Base-by-base conservation (phyloP, 1,284 basidiomycete genomes). In the Ceraceosorus guamensis region DNA sequence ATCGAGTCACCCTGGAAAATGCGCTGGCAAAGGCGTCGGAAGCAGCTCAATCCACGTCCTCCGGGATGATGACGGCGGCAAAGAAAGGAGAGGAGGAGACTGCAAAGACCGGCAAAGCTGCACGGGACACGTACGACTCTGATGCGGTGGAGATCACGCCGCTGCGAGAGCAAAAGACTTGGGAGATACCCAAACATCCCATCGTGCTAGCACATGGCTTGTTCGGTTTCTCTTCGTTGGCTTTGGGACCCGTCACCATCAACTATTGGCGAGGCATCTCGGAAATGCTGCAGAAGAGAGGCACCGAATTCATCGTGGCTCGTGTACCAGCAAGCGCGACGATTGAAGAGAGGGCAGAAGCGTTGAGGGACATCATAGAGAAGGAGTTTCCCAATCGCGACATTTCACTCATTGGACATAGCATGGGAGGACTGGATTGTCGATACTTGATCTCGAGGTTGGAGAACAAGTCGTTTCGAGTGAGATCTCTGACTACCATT, bases 381-480 rank as follows among this genome's bases (percentile, higher is more conserved):
- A 82, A 86, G 60, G 82, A 82, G 14, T 92, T 88, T 77, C 84
- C 87, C 0, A 35, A 32, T 6, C 81, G 85, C 46, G 83, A 83
- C 52, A 85, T 96, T 24, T 93, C 96, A 76, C 82, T 97, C 48
- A 87, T 95, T 51, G 90, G 87, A n/a, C 91, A 95, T 73, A 88
- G 86, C 68, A 95, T 93, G 91, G 91, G 92, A 24, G 92, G 92
- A 6, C 81, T 96, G 13, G 92, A 96, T 76, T 92, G 88, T 70
- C 83, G 92, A 46, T 93, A 90, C 76, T 82, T 97, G 43, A 77
- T 79, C 47, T 75, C 79, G 1, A 72, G 77, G 55, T 66, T 81
- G n/a, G 31, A 78, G 3, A 76, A 61, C 34, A 24, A 24, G 24
- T 68, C 67, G 31, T 83, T 83, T 74, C 79, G 76, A 18, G 86